Percentiles rank a stretch among this genome's conserved stretches.
Conservation (phyloP, 805 yeast species). For the Metschnikowia dekortorum region DNA sequence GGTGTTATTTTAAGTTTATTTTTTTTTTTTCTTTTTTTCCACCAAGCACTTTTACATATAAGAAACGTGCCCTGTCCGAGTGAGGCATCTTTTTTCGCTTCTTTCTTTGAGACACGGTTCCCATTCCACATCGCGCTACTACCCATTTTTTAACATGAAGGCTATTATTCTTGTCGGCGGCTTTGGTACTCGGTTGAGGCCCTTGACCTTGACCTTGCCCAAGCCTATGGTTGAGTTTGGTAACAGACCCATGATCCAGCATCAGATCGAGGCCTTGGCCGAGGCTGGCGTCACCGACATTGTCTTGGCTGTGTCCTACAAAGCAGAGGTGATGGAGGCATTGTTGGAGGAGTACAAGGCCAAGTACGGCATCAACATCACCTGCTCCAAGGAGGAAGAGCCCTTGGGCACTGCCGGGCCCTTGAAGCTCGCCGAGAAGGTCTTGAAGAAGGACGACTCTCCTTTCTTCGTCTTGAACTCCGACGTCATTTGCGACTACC, state of each 20-base stretch:
- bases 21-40: constrained; percentile 3
- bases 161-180: constrained; percentile 99
- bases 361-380: constrained; percentile 89
- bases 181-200: constrained; percentile 99
- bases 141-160: constrained; percentile 53
- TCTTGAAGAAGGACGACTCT: constrained; percentile 87
- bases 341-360: constrained; percentile 91
- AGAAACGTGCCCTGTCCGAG: constrained; percentile 2
- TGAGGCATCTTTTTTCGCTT: not conserved
- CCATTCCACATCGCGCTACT: not conserved
- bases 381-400: constrained; percentile 98
- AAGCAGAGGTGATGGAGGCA: constrained; percentile 98
- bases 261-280: constrained; percentile 97
- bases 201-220: constrained; percentile 90
- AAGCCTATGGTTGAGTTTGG: constrained; percentile 97
- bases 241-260: constrained; percentile 98
- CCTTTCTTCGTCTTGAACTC: constrained; percentile 98
- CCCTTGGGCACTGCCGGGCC: constrained; percentile 99
- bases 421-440: constrained; percentile 90
- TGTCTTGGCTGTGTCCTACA: constrained; percentile 97
- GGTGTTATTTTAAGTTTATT: constrained; percentile 6
- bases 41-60: constrained; percentile 5
- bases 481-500: constrained; percentile 98
- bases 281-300: constrained; percentile 98
- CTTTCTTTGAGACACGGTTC: constrained; percentile 8